Conservation (phyloP, 257 asterid genomes). For the Plantago elongata region DNA sequence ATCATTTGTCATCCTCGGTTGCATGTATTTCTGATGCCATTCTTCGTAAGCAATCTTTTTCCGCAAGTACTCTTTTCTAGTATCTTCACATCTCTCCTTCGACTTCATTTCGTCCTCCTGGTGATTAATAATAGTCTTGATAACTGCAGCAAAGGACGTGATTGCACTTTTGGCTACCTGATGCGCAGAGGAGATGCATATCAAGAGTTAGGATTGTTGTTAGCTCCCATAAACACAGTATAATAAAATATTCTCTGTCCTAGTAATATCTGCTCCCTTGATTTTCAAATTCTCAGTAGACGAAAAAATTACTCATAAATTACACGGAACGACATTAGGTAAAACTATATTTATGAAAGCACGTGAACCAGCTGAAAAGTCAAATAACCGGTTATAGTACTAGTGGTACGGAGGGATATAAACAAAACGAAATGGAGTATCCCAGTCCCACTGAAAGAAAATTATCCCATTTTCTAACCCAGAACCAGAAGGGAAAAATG, state of each 20-base stretch:
- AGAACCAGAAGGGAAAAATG: too few species aligned
- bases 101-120: conserved; percentile 90
- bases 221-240: background rate
- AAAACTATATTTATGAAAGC: too few species aligned
- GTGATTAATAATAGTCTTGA: conserved; percentile 63
- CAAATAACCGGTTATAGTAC: too few species aligned
- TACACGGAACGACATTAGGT: too few species aligned
- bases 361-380: too few species aligned
- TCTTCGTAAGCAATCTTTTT: conserved; percentile 69
- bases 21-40: conserved; percentile 64
- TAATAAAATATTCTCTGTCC: background rate
- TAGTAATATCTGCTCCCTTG: too few species aligned
- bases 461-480: too few species aligned
- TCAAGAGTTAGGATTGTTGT: background rate
- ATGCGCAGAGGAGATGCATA: background rate
- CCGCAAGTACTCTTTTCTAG: conserved; percentile 62
- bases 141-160: conserved; percentile 70
- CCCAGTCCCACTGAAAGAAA: too few species aligned
- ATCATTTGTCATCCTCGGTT: background rate
- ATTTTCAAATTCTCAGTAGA: too few species aligned
- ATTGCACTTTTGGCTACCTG: conserved; percentile 63
- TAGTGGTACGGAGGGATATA: too few species aligned
- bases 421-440: too few species aligned
- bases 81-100: conserved; percentile 80
- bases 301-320: too few species aligned